A percentile compares a stretch with the other conserved stretches of the same genome.
Evolutionary conservation across 768 basidiomycete genomes (phyloP).

Genomic region (Podaxis mareebaensis): DNA sequence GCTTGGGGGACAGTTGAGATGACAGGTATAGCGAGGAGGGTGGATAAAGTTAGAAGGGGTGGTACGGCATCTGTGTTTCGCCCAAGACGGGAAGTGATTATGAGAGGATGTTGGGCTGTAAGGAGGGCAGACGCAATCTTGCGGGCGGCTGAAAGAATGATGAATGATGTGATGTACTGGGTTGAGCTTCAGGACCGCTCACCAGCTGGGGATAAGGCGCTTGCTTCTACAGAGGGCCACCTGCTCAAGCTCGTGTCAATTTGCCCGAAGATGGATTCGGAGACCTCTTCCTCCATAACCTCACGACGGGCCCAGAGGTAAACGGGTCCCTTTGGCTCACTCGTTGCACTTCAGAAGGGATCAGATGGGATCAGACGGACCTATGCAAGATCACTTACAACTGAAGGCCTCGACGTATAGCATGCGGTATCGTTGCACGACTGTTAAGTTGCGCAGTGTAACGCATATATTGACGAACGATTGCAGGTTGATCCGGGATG

Average conservation of each 20-base stretch:
- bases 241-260: constrained; percentile 20
- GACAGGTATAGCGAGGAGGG: constrained; percentile 53
- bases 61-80: constrained; percentile 49
- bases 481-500: constrained; percentile 68
- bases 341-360: constrained; percentile 49
- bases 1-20: constrained; percentile 49
- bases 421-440: constrained; percentile 49
- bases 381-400: constrained; percentile 43
- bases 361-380: constrained; percentile 4
- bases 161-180: no score
- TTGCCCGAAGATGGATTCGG: constrained; percentile 32
- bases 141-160: constrained; percentile 27
- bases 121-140: constrained; percentile 51
- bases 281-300: constrained; percentile 64
- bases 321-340: constrained; percentile 71
- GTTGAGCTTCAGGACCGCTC: not conserved
- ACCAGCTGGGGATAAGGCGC: constrained; percentile 45
- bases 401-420: constrained; percentile 60
- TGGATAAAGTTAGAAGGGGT: constrained; percentile 32
- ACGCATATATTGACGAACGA: constrained; percentile 77
- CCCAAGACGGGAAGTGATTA: constrained; percentile 65
- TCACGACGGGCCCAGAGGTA: constrained; percentile 78
- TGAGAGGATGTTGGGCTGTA: constrained; percentile 53
- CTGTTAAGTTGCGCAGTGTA: constrained; percentile 60
- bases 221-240: constrained; percentile 56